Evolutionary conservation across 2,329 filamentous ascomycete genomes (phyloP).

Genomic region (Beauveria sp.): DNA sequence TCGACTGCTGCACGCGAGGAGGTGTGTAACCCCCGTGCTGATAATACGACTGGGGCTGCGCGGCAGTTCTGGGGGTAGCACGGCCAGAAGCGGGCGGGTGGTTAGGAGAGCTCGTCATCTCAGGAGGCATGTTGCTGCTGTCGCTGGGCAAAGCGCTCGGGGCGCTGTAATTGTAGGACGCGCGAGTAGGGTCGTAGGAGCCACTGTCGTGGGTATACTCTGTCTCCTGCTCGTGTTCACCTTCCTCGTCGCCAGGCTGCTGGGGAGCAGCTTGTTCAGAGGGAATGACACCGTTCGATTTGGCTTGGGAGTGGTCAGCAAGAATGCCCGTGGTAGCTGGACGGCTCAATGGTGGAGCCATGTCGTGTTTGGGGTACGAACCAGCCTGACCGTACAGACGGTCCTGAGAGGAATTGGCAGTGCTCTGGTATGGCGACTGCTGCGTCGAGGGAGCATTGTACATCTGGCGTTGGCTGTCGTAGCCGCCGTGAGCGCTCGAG

Average conservation of each 20-base stretch:
- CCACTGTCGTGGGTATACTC: constrained; percentile 84
- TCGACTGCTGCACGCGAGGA: constrained; percentile 61
- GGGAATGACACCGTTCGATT: constrained; percentile 61
- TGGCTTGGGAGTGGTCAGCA: constrained; percentile 55
- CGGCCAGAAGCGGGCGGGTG: constrained; percentile 76
- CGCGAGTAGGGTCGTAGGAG: constrained; percentile 64
- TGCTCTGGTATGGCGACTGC: constrained; percentile 63
- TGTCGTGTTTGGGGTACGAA: constrained; percentile 74
- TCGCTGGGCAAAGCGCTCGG: constrained; percentile 58
- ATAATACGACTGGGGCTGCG: constrained; percentile 67
- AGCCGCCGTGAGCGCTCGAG: constrained; percentile 52
- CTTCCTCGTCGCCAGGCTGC: constrained; percentile 56
- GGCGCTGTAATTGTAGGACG: constrained; percentile 70
- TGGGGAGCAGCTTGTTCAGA: constrained; percentile 40
- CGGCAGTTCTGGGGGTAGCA: constrained; percentile 75
- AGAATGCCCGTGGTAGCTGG: constrained; percentile 50
- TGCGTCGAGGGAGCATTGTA: constrained; percentile 66
- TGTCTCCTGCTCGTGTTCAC: constrained; percentile 66
- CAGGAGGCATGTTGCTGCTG: constrained; percentile 68
- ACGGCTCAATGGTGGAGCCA: constrained; percentile 70
- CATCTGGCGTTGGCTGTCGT: constrained; percentile 70
- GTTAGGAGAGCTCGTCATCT: constrained; percentile 73
- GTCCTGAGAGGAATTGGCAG: constrained; percentile 51
- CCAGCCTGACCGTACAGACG: constrained; percentile 60
- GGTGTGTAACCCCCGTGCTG: constrained; percentile 68